Conservation (phyloP, 352 stramenopile genomes). For the Heterotrichella gracilis region DNA sequence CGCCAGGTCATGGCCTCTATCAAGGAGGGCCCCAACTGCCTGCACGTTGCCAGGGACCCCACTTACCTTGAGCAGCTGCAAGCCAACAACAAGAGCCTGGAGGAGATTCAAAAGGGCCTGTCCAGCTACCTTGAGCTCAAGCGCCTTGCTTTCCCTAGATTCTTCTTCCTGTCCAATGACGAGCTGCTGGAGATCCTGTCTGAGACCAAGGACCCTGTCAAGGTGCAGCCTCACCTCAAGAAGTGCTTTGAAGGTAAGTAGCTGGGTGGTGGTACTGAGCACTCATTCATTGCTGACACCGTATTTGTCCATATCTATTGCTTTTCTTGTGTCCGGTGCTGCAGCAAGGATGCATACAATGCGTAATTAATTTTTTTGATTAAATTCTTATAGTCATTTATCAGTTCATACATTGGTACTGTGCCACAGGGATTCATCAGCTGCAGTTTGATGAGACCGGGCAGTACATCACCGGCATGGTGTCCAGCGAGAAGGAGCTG, state of each 20-base stretch:
- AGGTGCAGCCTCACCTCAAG: constrained; percentile 56
- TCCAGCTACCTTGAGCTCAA: constrained; percentile 35
- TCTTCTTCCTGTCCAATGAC: constrained; percentile 79
- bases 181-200: constrained; percentile 65
- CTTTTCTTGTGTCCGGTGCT: no score
- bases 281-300: no score
- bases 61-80: constrained; percentile 18
- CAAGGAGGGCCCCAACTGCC: constrained; percentile 12
- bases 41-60: constrained; percentile 16
- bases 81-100: constrained; percentile 26
- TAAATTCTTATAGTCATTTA: no score
- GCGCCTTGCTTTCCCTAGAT: constrained; percentile 31
- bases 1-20: constrained; percentile 13
- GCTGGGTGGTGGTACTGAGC: no score
- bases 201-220: constrained; percentile 63
- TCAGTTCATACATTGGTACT: no score
- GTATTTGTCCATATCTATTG: no score
- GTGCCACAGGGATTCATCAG: no score
- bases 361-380: no score
- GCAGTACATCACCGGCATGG: constrained; percentile 28
- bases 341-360: no score
- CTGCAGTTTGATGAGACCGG: constrained; percentile 21
- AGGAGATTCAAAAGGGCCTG: constrained; percentile 31
- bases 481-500: constrained; percentile 14
- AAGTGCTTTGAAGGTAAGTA: constrained; percentile 60